Evolutionary conservation across 2,329 filamentous ascomycete species (phyloP).

Genomic region (Pestalotiopsis sp.): DNA sequence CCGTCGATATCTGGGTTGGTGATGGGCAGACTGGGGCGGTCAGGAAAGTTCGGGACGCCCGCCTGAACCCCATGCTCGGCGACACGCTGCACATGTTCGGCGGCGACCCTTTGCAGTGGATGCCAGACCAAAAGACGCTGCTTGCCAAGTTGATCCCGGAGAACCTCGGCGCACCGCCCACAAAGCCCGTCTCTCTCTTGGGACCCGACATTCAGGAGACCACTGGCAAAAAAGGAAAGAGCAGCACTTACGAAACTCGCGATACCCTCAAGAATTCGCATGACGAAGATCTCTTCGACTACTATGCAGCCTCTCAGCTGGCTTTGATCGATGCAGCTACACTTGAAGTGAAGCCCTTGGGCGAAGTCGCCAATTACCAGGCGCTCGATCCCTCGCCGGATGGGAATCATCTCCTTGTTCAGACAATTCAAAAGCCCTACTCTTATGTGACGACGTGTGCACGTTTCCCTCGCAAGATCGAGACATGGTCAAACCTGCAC

Average conservation of each 20-base stretch:
- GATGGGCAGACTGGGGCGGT: background rate
- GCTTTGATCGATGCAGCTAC: background rate
- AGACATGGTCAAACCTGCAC: background rate
- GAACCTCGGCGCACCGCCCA: background rate
- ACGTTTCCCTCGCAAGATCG: background rate
- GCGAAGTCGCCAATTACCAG: background rate
- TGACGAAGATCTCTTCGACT: slow-evolving; percentile 5
- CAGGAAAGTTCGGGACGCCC: background rate
- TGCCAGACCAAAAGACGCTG: slow-evolving; percentile 2
- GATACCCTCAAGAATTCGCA: background rate
- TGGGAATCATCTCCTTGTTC: background rate
- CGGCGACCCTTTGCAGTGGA: slow-evolving; percentile 2
- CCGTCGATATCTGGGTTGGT: slow-evolving; percentile 1
- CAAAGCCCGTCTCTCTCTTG: background rate
- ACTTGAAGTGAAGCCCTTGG: background rate
- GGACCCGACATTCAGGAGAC: background rate
- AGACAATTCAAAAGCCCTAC: background rate
- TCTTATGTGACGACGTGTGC: background rate
- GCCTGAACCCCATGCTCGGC: slow-evolving; percentile 1
- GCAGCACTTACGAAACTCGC: slow-evolving; percentile 2
- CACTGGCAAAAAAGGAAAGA: background rate
- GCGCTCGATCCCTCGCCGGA: background rate
- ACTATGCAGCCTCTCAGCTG: background rate
- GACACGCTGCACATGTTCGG: background rate
- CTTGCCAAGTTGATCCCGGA: background rate